Evolutionary conservation across 2,329 filamentous ascomycete species (phyloP), one percentile per base, ranked within the genome.

Genomic region (Aspergillus glaucus): DNA sequence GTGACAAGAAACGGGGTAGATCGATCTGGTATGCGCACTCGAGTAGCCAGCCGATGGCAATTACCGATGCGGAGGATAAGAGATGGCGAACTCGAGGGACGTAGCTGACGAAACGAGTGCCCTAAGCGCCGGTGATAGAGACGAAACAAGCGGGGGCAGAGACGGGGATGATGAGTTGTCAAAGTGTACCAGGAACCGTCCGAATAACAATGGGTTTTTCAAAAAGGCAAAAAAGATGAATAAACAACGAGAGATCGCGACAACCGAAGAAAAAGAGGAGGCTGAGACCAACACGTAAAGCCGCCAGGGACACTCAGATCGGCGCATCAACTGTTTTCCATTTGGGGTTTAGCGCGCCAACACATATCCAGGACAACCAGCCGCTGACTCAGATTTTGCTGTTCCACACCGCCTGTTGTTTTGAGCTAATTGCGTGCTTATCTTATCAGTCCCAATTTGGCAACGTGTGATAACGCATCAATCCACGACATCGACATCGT

Each of bases 361-460:
- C 67, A 45, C 65, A 70, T 70, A 66, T 59, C 68, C 67, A 47
- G 59, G 66, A 63, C 68, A 70, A 70, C 68, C 53, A 57, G 24
- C 36, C 43, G 57, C 54, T 63, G 58, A 65, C 56, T 62, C 55
- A 65, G 17, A 15, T 21, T 39, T 36, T 8, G 7, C 4, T 43
- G 17, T 2, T 9, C 4, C 7, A 8, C 7, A 64, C 62, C 62
- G 62, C 60, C 54, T 59, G 54, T 52, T 15, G 0, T 6, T 44
- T 43, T 2, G 21, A 5, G 6, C 6, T 12, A 22, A 55, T 58
- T 42, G 30, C 44, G 50, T 55, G 37, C 37, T 40, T 57, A 61
- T 55, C 62, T 56, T 61, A 62, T 64, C 60, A 45, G 45, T 46
- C 43, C 14, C 21, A 39, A 43, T 24, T 32, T 14, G 12, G 43